Percentiles rank a stretch among this genome's conserved stretches.
phyloP scores from a whole-genome alignment of 345 rosid species.

The Lagerstroemia speciosa region DNA sequence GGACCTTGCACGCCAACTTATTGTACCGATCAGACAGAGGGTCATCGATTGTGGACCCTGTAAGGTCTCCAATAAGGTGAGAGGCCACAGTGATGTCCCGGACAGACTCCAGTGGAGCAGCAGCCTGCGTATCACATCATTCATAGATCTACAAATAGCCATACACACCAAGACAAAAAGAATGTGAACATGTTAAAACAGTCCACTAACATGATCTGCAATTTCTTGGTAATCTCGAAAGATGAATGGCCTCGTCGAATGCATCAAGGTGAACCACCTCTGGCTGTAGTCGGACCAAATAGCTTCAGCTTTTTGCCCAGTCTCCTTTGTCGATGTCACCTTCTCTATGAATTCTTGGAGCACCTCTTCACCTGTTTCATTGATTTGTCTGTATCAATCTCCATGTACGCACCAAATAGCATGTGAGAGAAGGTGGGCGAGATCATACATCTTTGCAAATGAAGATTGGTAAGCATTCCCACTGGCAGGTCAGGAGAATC shows the following conservation, averaged over 20 bases:
- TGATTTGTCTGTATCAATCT: neutral
- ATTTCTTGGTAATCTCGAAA: conserved; percentile 53
- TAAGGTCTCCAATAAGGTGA: conserved; percentile 57
- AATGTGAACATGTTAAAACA: neutral
- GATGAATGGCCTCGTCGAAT: conserved; percentile 53
- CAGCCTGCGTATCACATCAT: conserved; percentile 29
- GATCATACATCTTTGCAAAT: conserved; percentile 49
- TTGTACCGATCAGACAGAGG: conserved; percentile 51
- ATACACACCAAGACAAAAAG: neutral
- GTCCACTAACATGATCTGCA: conserved; percentile 49
- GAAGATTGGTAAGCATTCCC: conserved; percentile 58
- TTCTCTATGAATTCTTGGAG: conserved; percentile 43
- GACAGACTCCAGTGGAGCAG: conserved; percentile 48
- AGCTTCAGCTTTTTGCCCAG: conserved; percentile 46
- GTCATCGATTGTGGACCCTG: conserved; percentile 60
- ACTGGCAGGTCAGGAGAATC: conserved; percentile 56
- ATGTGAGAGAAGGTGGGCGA: no score
- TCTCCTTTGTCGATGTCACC: conserved; percentile 36
- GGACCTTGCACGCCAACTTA: conserved; percentile 50
- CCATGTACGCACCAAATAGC: neutral
- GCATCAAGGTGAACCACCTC: conserved; percentile 67
- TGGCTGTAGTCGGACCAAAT: conserved; percentile 71
- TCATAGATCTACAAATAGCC: neutral
- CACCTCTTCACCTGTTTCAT: conserved; percentile 48
- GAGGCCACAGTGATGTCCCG: conserved; percentile 65